A percentile compares a stretch with the other conserved stretches of the same genome.
Conservation (phyloP, 495 filamentous ascomycete genomes). For the Rusavskia elegans region DNA sequence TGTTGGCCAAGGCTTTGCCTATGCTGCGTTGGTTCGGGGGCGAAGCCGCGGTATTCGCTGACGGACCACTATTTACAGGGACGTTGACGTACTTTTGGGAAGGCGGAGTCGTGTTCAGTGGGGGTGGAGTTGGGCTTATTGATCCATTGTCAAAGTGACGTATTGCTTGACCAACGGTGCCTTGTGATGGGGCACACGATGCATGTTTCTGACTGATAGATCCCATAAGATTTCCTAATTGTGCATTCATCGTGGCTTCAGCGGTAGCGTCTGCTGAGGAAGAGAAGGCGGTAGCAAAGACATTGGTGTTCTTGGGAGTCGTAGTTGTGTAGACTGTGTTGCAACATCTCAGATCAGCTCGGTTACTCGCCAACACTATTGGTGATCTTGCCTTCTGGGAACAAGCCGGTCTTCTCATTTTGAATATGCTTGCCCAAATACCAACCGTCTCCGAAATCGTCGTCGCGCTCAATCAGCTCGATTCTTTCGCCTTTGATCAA, state of each 20-base stretch:
- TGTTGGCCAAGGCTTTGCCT: conserved; percentile 27
- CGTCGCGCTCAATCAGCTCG: conserved; percentile 83
- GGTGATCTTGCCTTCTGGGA: conserved; percentile 63
- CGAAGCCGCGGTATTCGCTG: not conserved
- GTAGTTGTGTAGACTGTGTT: conserved; percentile 22
- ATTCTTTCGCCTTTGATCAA: conserved; percentile 78
- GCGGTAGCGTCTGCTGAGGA: not conserved
- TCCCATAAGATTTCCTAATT: not conserved
- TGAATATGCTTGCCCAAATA: conserved; percentile 71
- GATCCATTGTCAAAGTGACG: conserved; percentile 1
- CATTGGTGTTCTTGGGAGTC: conserved; percentile 14
- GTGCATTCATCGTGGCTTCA: conserved; percentile 2
- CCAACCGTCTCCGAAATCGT: conserved; percentile 98
- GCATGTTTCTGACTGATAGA: not conserved
- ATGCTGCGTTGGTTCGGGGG: conserved; percentile 25
- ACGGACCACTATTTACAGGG: conserved; percentile 14
- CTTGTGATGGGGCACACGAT: not conserved
- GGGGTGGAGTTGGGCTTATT: conserved; percentile 9
- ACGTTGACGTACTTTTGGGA: conserved; percentile 10
- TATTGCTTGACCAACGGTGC: not conserved
- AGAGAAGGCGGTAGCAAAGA: conserved; percentile 9
- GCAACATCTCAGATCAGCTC: not conserved
- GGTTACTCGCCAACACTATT: not conserved
- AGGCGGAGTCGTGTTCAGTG: conserved; percentile 14
- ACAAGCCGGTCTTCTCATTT: conserved; percentile 65